Base-by-base conservation (phyloP, 495 filamentous ascomycete genomes). In the Penicillium tannophilum region DNA sequence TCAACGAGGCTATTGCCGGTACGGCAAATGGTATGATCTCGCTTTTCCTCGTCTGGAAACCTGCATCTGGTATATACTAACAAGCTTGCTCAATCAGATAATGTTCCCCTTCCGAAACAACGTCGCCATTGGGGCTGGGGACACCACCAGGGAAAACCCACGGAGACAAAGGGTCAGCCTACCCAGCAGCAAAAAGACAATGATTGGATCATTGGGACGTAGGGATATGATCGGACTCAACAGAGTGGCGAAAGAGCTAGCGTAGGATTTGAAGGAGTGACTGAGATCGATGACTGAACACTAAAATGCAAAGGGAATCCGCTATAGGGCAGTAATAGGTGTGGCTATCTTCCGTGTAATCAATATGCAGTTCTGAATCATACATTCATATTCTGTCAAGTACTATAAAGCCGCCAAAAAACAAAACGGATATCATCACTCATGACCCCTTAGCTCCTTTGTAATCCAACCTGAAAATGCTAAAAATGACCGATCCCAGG, bases 351-450 rank as follows among this genome's bases (percentile, higher is more conserved):
- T 12, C 10, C 12, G 33, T 36, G 33, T 14, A 36, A 36, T 36
- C 33, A 36, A 46, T 24, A 49, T 49, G 26, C n/a, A 31, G 26
- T 35, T 47, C 4, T 46, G 42, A 59, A 63, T 42, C 60, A 39
- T 62, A 62, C 54, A 63, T 60, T 65, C 55, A 56, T 65, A 44
- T 36, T 59, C 52, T 47, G 31, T 59, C 35, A 48, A 59, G 47
- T 47, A 56, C 44, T 49, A 60, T 51, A 58, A 64, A 53, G 55
- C 44, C 24, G 24, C 20, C 44, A 47, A 47, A 56, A 35, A 51
- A 56, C 23, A 54, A 63, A 69, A 67, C 60, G 60, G 64, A 67
- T 70, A 70, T 72, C 69, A 68, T 72, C 64, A 72, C 56, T 70
- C 69, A 59, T 70, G 52, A 72, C 58, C 59, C 64, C 67, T 57